These are phyloP conservation scores for Byssochlamys sp. DNA, from an alignment of 2,329 filamentous ascomycete genomes.

Conservation along the genomic window DNA sequence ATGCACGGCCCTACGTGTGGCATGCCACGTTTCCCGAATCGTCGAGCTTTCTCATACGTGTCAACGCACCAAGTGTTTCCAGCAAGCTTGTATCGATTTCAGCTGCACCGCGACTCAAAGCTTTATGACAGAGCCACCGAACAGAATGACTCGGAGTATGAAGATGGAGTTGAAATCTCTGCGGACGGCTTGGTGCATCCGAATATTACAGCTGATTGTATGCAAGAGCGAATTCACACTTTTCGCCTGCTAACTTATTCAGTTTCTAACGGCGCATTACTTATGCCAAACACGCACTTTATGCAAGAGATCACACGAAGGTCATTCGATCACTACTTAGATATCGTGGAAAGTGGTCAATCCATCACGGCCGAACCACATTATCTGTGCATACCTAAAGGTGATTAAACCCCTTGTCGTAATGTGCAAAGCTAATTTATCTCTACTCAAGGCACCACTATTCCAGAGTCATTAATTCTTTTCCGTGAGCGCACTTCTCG, in stretches of 20 bases:
- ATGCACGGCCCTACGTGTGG: too few relatives aligned
- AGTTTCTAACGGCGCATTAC: slow-evolving; percentile 10
- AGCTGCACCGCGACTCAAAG: slow-evolving; percentile 4
- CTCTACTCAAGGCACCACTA: slow-evolving; percentile 3
- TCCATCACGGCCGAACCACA: slow-evolving; percentile 5
- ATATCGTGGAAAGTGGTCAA: slow-evolving; percentile 5
- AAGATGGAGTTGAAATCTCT: slow-evolving; percentile 5
- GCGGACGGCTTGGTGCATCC: slow-evolving; percentile 3
- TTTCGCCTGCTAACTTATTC: not conserved
- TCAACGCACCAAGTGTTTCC: slow-evolving; percentile 3
- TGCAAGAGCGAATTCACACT: not conserved
- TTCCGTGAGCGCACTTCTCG: slow-evolving; percentile 7
- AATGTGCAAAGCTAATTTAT: too few relatives aligned
- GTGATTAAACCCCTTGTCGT: not conserved
- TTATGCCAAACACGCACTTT: slow-evolving; percentile 13
- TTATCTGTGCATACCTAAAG: slow-evolving; percentile 8
- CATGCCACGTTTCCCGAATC: not conserved
- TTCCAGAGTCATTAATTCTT: slow-evolving; percentile 6
- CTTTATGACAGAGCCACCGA: not conserved
- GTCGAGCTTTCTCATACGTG: slow-evolving; percentile 4
- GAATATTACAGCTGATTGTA: slow-evolving; percentile 3
- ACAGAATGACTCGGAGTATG: slow-evolving; percentile 1
- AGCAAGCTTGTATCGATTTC: slow-evolving; percentile 4
- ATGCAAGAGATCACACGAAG: slow-evolving; percentile 9
- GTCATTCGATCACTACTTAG: slow-evolving; percentile 8